Base-by-base conservation (phyloP, 345 rosid genomes). In the Punica granatum region DNA sequence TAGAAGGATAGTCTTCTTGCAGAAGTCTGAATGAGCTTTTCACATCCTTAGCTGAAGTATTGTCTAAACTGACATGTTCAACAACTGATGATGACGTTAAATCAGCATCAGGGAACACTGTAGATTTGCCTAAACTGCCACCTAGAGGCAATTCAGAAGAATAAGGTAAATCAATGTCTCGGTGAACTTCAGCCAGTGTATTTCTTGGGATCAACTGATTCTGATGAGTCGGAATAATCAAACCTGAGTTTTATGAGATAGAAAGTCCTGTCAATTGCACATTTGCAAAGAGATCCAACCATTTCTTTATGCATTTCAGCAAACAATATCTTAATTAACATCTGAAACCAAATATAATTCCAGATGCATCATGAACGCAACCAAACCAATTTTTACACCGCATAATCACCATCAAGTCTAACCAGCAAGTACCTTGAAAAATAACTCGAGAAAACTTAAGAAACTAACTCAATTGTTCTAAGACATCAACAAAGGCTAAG, bases 11-110 rank as follows among this genome's bases (percentile, higher is more conserved):
- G 48, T 73, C 78, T 56, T 56, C 34, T 69, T 79, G 82, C n/a
- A 80, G 60, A 73, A 75, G 79, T 75, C 76, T 80, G 77, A 83
- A 77, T 34, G 85, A 85, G 70, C 86, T 76, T 75, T 71, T 72
- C n/a, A 69, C 60, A 56, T 42, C 65, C 49, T 72, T 70, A 53
- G 62, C 21, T 26, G 66, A 56, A 65, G 48, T 65, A 34, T 62
- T 65, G 35, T 68, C 70, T 68, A 76, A 66, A 30, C 49, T 56
- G 23, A 51, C 12, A 26, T 61, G 30, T 60, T 71, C 72, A 66
- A 67, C 70, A 67, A 68, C 66, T 18, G 64, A 65, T 37, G 53
- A 46, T 65, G 37, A 32, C 14, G n/a, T 25, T 23, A 66, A 37
- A 30, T 4, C 4, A 66, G 48, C 33, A 23, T 33, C 60, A 13